Conservation (phyloP, 306 rosid species). For the Lithocarpus polystachyus region DNA sequence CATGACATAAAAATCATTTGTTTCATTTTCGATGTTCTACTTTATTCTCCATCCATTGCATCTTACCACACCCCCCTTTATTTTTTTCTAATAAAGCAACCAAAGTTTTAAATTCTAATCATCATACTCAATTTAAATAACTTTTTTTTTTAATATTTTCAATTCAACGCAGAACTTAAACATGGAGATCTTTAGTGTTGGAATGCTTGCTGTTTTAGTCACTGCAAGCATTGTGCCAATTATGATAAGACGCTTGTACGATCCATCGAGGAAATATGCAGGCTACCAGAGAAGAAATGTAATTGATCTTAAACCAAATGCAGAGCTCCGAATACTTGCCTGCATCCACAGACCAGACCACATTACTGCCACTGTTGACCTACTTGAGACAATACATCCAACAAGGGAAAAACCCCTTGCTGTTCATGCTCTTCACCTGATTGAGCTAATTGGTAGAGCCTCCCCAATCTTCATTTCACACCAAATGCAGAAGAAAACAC, state of each 20-base stretch:
- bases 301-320: slow-evolving; percentile 15
- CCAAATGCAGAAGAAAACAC: slow-evolving; percentile 34
- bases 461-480: slow-evolving; percentile 60
- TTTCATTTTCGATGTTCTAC: no score
- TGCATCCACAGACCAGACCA: slow-evolving; percentile 43
- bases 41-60: no score
- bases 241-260: slow-evolving; percentile 26
- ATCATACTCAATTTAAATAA: no score
- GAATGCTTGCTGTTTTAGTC: slow-evolving; percentile 16
- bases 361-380: slow-evolving; percentile 46
- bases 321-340: slow-evolving; percentile 48
- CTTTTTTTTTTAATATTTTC: no score
- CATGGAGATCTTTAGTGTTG: slow-evolving; percentile 14
- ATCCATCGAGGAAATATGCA: slow-evolving; percentile 60
- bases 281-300: slow-evolving; percentile 52
- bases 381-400: slow-evolving; percentile 50
- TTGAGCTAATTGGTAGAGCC: slow-evolving; percentile 59
- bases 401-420: slow-evolving; percentile 37
- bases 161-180: slow-evolving; percentile 32
- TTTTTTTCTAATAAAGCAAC: no score
- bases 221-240: slow-evolving; percentile 33
- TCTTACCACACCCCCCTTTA: no score
- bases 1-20: no score
- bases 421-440: slow-evolving; percentile 50
- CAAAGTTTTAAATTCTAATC: no score